Base-by-base conservation (phyloP, 352 stramenopile genomes). In the Phytophthora cryptogea region DNA sequence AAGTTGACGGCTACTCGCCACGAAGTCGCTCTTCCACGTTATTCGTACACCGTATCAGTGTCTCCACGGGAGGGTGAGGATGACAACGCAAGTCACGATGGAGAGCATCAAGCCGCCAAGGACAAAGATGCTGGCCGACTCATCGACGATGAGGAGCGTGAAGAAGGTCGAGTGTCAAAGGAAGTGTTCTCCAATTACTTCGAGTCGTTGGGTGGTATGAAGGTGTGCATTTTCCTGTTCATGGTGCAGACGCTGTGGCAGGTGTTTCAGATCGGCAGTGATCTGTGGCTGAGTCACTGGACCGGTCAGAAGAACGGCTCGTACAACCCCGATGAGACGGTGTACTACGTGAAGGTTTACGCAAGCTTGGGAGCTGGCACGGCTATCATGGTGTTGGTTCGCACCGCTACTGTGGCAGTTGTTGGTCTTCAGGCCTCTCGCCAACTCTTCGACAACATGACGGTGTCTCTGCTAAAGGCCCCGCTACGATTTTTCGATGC, bases 401-500 rank as follows among this genome's bases (percentile, higher is more conserved):
- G 66, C 7, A 39, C 65, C 3, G 10, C 57, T 1, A 73, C 57
- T 0, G 61, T 96, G 10, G 50, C 70, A 7, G 46, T 67, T 27
- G 72, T 66, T 14, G 72, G 75, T 2, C 45, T 89, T 5, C 67
- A 54, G 13, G 70, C 59, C 1, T 72, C 79, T 1, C 60, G 76
- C 16, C 72, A 71, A 14, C 63, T 98, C 6, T 96, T 98, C 57
- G 73, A 97, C 45, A 66, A 79, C 31, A 83, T 98, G 62, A 96
- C 90, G 9, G 47, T 78, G 17, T 80, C 79, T 20, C 80, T 98
- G 13, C 58, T 98, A 16, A 70, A 76, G 39, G 91, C 92, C 14
- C 90, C 92, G 5, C 80, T 97, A 33, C 64, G 80, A 3, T 98
- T 98, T 68, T 98, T 98, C 67, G 89, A 98, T 59, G 81, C 78